Base-by-base conservation (phyloP, 306 rosid genomes). In the Sicyos edulis region DNA sequence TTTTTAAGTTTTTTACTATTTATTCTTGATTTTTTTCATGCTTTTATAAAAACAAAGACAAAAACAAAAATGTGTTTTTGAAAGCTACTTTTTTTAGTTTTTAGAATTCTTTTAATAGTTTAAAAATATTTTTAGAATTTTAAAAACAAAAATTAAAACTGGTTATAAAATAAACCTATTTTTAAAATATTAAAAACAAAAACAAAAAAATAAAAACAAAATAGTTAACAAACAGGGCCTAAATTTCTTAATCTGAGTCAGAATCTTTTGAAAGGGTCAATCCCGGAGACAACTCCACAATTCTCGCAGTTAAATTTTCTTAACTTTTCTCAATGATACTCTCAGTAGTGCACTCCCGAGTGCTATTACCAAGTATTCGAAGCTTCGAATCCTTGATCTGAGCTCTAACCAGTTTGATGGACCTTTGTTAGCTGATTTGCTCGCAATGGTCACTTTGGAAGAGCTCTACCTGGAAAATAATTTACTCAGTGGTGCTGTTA, bases 261-360 rank as follows among this genome's bases (percentile, higher is more conserved):
- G 58, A 95, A 95, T 76, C 92, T 42, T 81, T 79, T 95, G 83
- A 72, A 82, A 0, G 97, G 99, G 71, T 74, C 81, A 52, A 80
- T 95, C 75, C 99, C 95, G n/a, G 97, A 87, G 80, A 83, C 37
- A 54, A 86, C 89, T 44, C 96, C 97, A 10, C 99, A 91, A 57
- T 95, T 95, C 74, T 45, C 91, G 84, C 85, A 97, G 44, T 69
- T 95, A 74, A 87, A 86, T 70, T 80, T 85, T 81, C 89, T 95
- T 75, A 91, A 89, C 69, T 80, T 95, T 49, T 95, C 97, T 24
- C 86, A n/a, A 75, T 58, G 91, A 95, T 76, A 75, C 86, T 73
- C 88, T 95, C 16, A 80, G 81, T 71, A 80, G 88, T 80, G 63
- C 74, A 71, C 88, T 95, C 21, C 89, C 99, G 15, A 81, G 79